A percentile compares a stretch with the other conserved stretches of the same genome.
phyloP scores from a whole-genome alignment of 1,139 yeast species.

The Scheffersomyces cryptocercus region DNA sequence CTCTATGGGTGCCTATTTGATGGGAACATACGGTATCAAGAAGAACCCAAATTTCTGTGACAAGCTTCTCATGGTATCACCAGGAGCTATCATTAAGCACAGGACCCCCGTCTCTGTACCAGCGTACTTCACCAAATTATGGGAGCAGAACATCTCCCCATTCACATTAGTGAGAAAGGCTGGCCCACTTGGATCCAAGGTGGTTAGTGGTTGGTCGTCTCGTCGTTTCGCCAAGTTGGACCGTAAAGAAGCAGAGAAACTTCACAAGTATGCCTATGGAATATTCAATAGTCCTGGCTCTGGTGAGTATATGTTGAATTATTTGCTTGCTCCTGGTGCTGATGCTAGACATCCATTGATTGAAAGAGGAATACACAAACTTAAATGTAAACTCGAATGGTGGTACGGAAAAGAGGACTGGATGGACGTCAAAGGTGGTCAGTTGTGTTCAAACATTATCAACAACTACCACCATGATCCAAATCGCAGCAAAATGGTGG shows the following conservation, averaged over 20 bases:
- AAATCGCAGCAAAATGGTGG: conserved; percentile 38
- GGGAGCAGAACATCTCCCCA: conserved; percentile 75
- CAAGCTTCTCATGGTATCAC: conserved; percentile 54
- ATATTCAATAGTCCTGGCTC: conserved; percentile 73
- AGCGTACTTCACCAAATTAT: conserved; percentile 59
- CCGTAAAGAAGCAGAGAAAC: conserved; percentile 34
- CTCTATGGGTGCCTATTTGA: conserved; percentile 63
- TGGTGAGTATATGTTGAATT: conserved; percentile 75
- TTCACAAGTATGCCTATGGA: conserved; percentile 69
- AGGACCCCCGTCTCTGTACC: conserved; percentile 53
- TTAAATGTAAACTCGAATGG: conserved; percentile 61
- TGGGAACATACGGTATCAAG: conserved; percentile 49
- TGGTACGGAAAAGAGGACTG: conserved; percentile 75
- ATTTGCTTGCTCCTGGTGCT: conserved; percentile 72
- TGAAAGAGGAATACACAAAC: conserved; percentile 46
- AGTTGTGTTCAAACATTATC: conserved; percentile 38
- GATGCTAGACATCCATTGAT: conserved; percentile 65
- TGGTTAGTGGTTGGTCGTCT: conserved; percentile 78
- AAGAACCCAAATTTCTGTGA: conserved; percentile 44
- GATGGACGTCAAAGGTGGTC: conserved; percentile 70
- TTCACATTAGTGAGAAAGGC: conserved; percentile 64
- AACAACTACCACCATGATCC: conserved; percentile 24
- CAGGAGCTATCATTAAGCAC: conserved; percentile 63
- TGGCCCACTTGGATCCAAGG: conserved; percentile 66
- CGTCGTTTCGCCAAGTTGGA: conserved; percentile 59